These are phyloP conservation scores for Lecanoromycetidae sp. DNA, from an alignment of 2,329 filamentous ascomycete species.

Conservation along the genomic window DNA sequence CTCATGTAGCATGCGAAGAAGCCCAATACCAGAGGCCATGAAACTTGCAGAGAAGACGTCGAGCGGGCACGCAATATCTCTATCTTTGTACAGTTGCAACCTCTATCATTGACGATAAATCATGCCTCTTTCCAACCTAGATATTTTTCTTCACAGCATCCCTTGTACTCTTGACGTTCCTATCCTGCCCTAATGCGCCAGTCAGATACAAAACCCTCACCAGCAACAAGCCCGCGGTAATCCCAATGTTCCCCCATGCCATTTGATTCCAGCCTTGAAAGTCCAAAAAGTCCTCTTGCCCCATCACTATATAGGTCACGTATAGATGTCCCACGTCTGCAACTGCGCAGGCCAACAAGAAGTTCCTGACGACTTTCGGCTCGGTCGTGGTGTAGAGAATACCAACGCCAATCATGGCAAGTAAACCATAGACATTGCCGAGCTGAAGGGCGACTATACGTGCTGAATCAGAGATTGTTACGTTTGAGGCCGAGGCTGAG, in stretches of 20 bases:
- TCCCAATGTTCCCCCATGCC: conserved; percentile 61
- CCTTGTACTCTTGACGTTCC: conserved; percentile 14
- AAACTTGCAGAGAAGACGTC: no score
- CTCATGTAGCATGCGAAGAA: not conserved
- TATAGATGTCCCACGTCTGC: conserved; percentile 58
- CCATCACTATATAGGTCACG: conserved; percentile 48
- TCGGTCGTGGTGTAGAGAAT: conserved; percentile 54
- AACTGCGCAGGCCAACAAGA: conserved; percentile 51
- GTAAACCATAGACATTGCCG: conserved; percentile 56
- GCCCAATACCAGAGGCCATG: no score
- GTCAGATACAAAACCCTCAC: conserved; percentile 46
- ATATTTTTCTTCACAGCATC: conserved; percentile 3
- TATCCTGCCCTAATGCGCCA: conserved; percentile 46
- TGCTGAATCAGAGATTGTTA: conserved; percentile 17
- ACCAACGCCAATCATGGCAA: conserved; percentile 52
- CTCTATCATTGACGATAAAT: not conserved
- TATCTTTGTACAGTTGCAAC: not conserved
- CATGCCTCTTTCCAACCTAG: not conserved
- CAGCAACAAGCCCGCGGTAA: conserved; percentile 48
- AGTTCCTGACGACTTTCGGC: conserved; percentile 52
- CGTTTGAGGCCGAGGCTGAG: conserved; percentile 20
- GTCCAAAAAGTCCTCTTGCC: conserved; percentile 41
- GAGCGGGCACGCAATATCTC: no score
- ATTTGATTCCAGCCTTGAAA: conserved; percentile 53
- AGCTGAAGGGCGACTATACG: conserved; percentile 54